phyloP scores from a whole-genome alignment of 164 flowering plant genomes.

The Piper longum region DNA sequence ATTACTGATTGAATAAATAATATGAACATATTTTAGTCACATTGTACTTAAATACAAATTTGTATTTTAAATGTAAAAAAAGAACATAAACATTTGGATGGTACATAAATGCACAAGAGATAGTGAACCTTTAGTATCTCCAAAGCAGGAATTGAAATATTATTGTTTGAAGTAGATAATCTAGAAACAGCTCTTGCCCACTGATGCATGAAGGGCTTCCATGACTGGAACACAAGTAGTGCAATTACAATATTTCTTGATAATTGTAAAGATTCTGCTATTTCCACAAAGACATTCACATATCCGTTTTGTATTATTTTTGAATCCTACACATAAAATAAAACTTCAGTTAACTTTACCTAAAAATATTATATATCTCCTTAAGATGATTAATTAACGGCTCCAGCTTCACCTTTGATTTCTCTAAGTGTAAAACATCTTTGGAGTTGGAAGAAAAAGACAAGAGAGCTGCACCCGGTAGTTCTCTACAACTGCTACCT shows the following conservation, averaged over 20 bases:
- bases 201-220: slow-evolving; percentile 73
- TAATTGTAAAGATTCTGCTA: slow-evolving; percentile 62
- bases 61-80: no score
- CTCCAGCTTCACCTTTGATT: slow-evolving; percentile 25
- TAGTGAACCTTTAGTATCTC: slow-evolving; percentile 62
- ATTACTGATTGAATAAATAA: no score
- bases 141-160: slow-evolving; percentile 52
- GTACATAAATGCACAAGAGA: not conserved
- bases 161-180: slow-evolving; percentile 23
- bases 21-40: not conserved
- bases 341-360: slow-evolving; percentile 1
- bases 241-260: slow-evolving; percentile 76
- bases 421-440: slow-evolving; percentile 21
- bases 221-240: slow-evolving; percentile 71
- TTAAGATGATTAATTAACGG: no score
- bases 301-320: slow-evolving; percentile 31
- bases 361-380: not conserved
- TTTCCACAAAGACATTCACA: slow-evolving; percentile 45
- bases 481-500: slow-evolving; percentile 22
- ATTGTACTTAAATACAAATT: no score
- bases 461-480: slow-evolving; percentile 85
- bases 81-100: not conserved
- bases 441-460: slow-evolving; percentile 39
- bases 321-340: slow-evolving; percentile 22
- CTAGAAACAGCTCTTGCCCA: slow-evolving; percentile 51